These are phyloP conservation scores for Elymus sibiricus DNA, from an alignment of 176 grass and related monocot species.

Conservation along the genomic window DNA sequence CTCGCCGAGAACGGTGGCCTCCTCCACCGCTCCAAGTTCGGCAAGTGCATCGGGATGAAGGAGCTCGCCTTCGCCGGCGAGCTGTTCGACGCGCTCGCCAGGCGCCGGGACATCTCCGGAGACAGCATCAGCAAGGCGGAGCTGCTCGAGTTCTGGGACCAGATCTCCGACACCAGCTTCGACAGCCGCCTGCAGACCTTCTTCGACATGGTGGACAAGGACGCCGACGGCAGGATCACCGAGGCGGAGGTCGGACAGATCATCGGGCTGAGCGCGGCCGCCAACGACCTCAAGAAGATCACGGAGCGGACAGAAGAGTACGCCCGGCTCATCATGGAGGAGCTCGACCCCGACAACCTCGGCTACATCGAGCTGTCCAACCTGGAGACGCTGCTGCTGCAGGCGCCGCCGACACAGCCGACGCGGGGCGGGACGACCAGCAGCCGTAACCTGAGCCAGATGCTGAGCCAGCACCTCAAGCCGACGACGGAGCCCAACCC, in stretches of 20 bases:
- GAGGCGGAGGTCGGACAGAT: slow-evolving; percentile 91
- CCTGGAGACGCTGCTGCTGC: slow-evolving; percentile 71
- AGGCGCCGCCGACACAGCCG: slow-evolving; percentile 60
- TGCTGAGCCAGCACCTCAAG: slow-evolving; percentile 82
- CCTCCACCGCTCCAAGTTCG: slow-evolving; percentile 75
- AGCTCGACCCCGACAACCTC: slow-evolving; percentile 71
- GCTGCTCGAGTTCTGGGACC: slow-evolving; percentile 95
- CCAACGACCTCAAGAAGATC: slow-evolving; percentile 77
- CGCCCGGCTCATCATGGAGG: slow-evolving; percentile 95
- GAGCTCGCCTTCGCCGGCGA: slow-evolving; percentile 78
- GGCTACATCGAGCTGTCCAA: slow-evolving; percentile 96
- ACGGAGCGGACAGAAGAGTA: slow-evolving; percentile 80
- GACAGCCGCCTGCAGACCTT: slow-evolving; percentile 94
- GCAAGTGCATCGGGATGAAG: slow-evolving; percentile 92
- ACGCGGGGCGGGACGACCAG: slow-evolving; percentile 62
- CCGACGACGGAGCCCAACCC: slow-evolving; percentile 85
- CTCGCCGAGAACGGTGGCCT: slow-evolving; percentile 56
- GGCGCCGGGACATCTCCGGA: slow-evolving; percentile 67
- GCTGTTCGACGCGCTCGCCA: slow-evolving; percentile 78
- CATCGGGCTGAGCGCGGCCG: slow-evolving; percentile 71
- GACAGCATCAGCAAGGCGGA: slow-evolving; percentile 80
- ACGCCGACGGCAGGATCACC: slow-evolving; percentile 81
- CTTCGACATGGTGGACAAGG: slow-evolving; percentile 99
- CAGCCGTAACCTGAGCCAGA: slow-evolving; percentile 82
- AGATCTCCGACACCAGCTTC: slow-evolving; percentile 90